Base-by-base conservation (phyloP, 1,284 basidiomycete species). In the Cutaneotrichosporon sp. region DNA sequence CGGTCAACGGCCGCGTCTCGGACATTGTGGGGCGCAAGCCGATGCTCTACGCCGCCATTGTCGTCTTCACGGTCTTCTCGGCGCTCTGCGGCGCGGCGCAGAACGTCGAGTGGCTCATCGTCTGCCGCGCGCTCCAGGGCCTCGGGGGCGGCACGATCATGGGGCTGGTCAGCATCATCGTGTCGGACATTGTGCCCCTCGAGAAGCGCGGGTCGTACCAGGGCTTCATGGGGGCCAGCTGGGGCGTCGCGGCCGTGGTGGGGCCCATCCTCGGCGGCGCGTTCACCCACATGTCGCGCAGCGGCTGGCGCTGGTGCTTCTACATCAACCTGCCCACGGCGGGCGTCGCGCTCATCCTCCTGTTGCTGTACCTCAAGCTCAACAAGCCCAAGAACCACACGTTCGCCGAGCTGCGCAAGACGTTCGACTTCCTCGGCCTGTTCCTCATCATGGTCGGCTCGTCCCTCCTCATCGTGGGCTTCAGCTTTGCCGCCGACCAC, bases 301-400 rank as follows among this genome's bases (percentile, higher is more conserved):
- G 34, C 24, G 51, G 51, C 16, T 75, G 74, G 75, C 71, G 60
- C 16, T 66, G 63, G 58, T 66, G 55, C 61, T 64, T 66, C 54
- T 66, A 57, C 59, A 60, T 64, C 43, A 82, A 82, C 66, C 69
- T 82, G 1, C 79, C 79, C 0, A 74, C 72, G 0, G 74, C 72
- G 34, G 78, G 67, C 10, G 70, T 90, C 43, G 91, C 92, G 3
- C 85, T 86, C 25, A 78, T 78, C 4, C 74, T 92, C 34, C 81
- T 95, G 9, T 88, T 91, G 72, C 85, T 90, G 74, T 90, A 88
- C 80, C 85, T 97, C 50, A 89, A 93, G 68, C 83, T 97, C 38
- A 92, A 94, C 65, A 77, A 80, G 36, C 58, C 60, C 13, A 38
- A 38, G 29, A 43, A 25, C 13, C 45, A n/a, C 25, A 62, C 58